phyloP scores from a whole-genome alignment of 345 rosid species.

The Eucalyptus dawsonii region DNA sequence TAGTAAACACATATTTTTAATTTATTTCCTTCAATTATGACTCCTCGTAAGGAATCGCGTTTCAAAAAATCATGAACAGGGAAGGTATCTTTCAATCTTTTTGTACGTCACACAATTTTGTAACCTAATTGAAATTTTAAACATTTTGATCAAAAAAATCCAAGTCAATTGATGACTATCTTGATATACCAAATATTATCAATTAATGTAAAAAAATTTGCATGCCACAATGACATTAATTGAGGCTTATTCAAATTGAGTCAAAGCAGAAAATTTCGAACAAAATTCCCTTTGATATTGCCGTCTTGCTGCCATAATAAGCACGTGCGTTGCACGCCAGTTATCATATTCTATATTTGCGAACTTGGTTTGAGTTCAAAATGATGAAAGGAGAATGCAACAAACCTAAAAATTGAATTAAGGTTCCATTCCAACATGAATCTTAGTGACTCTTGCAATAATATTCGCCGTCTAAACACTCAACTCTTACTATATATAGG shows the following conservation, averaged over 20 bases:
- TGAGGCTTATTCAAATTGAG: neutral
- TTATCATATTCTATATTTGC: neutral
- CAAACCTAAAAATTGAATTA: neutral
- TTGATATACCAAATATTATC: neutral
- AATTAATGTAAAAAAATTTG: neutral
- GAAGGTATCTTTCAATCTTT: neutral
- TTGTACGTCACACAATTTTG: neutral
- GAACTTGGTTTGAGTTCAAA: neutral
- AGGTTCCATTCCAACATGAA: neutral
- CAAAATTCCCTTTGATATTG: neutral
- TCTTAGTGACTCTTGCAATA: neutral
- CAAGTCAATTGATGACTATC: neutral
- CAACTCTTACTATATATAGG: neutral
- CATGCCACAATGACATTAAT: neutral
- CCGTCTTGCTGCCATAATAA: neutral
- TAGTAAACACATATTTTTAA: neutral
- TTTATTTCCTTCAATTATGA: neutral
- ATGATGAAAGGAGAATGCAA: neutral
- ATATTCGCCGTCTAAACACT: neutral
- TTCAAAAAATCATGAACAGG: neutral
- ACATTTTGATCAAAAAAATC: neutral
- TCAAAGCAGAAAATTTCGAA: neutral
- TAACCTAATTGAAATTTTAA: neutral
- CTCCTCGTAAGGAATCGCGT: neutral
- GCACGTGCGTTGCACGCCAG: neutral